A percentile compares a stretch with the other conserved stretches of the same genome.
Evolutionary conservation across 1,284 basidiomycete species (phyloP).

Genomic region (Cutaneotrichosporon dermatis): DNA sequence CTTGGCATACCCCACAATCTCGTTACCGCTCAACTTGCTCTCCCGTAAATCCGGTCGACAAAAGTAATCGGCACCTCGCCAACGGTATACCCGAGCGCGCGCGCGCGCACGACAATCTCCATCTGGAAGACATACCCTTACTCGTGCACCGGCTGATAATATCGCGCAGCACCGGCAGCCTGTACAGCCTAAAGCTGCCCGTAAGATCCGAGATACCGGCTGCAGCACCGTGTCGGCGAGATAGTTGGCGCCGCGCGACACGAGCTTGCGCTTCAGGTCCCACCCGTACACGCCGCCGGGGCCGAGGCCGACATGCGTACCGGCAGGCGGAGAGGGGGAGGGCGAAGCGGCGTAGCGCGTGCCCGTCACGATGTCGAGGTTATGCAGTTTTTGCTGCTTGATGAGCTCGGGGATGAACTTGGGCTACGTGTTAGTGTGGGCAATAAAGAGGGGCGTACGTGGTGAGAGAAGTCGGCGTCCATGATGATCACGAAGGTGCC

Average conservation of each 20-base stretch:
- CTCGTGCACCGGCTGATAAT: constrained; percentile 78
- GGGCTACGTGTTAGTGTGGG: constrained; percentile 55
- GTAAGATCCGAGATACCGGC: constrained; percentile 80
- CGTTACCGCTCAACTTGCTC: constrained; percentile 81
- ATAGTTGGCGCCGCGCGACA: constrained; percentile 80
- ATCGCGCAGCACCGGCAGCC: constrained; percentile 66
- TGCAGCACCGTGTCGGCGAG: constrained; percentile 73
- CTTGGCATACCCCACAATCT: constrained; percentile 81
- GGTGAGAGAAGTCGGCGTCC: constrained; percentile 94
- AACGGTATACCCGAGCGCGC: constrained; percentile 72
- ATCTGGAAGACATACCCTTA: constrained; percentile 92
- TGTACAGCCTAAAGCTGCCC: constrained; percentile 79
- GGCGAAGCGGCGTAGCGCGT: constrained; percentile 64
- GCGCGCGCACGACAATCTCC: constrained; percentile 91
- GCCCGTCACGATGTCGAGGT: constrained; percentile 83
- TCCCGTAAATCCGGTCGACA: constrained; percentile 89
- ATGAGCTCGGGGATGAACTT: constrained; percentile 88
- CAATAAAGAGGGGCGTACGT: constrained; percentile 56
- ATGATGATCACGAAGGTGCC: constrained; percentile 96
- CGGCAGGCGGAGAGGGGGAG: constrained; percentile 28
- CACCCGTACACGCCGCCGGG: constrained; percentile 83
- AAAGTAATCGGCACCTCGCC: constrained; percentile 91
- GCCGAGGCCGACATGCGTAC: constrained; percentile 37
- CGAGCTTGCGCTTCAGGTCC: constrained; percentile 80
- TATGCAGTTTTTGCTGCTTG: constrained; percentile 71